These are phyloP conservation scores for Monosporozyma aquatica DNA, from an alignment of 805 yeast genomes.

Conservation along the genomic window DNA sequence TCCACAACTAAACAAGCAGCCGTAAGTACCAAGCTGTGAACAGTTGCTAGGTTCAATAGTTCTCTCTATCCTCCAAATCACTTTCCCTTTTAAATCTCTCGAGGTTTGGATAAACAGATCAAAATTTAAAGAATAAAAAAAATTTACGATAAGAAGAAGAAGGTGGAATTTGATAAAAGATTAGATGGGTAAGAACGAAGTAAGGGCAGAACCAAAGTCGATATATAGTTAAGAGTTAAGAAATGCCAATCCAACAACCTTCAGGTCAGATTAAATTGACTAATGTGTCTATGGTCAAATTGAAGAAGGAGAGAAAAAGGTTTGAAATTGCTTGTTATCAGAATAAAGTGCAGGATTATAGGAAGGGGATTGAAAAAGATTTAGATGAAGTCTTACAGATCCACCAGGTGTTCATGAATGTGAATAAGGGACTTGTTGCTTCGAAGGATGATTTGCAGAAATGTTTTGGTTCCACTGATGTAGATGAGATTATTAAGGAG, in stretches of 20 bases:
- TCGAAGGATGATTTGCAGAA: slow-evolving; percentile 70
- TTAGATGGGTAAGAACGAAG: not conserved
- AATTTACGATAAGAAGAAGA: not conserved
- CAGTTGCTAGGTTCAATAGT: not conserved
- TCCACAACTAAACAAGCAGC: not conserved
- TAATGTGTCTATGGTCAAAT: slow-evolving; percentile 84
- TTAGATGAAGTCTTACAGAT: slow-evolving; percentile 92
- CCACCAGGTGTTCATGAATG: slow-evolving; percentile 88
- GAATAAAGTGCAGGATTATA: slow-evolving; percentile 93
- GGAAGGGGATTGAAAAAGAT: slow-evolving; percentile 64
- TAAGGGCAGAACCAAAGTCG: not conserved
- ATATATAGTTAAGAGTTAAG: not conserved
- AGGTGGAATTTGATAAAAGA: not conserved
- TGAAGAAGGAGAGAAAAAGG: slow-evolving; percentile 84
- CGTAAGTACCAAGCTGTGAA: not conserved
- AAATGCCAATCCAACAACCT: slow-evolving; percentile 74
- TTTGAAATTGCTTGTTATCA: slow-evolving; percentile 96
- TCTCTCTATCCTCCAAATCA: not conserved
- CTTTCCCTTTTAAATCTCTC: too few species aligned
- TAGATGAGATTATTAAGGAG: slow-evolving; percentile 66
- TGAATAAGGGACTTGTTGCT: slow-evolving; percentile 90
- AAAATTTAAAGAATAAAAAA: not conserved
- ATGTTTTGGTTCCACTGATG: slow-evolving; percentile 68
- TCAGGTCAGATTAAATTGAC: slow-evolving; percentile 81
- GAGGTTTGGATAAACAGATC: not conserved